phyloP scores from a whole-genome alignment of 495 filamentous ascomycete genomes.

The Sordaria brevicollis region DNA sequence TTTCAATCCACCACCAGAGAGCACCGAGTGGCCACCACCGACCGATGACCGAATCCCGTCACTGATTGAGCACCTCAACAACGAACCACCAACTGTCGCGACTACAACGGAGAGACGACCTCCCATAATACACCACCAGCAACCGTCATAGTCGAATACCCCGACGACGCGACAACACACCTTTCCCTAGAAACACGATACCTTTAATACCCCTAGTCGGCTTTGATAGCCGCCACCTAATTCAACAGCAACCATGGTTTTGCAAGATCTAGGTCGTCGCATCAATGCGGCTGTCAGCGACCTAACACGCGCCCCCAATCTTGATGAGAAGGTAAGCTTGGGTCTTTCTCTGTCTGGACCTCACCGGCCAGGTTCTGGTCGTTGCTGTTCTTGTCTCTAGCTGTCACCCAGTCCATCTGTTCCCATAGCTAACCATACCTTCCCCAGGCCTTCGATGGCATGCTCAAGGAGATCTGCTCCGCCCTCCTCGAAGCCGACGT shows the following conservation, averaged over 20 bases:
- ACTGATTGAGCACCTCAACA: neutral
- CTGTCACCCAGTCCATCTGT: neutral
- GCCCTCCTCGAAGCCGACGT: conserved; percentile 93
- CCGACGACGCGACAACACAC: neutral
- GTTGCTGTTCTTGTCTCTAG: neutral
- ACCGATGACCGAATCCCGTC: neutral
- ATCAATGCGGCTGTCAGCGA: conserved; percentile 95
- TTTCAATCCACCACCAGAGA: neutral
- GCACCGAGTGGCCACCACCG: neutral
- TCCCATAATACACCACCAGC: neutral
- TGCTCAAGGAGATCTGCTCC: conserved; percentile 94
- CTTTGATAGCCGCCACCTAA: neutral
- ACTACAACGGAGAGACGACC: neutral
- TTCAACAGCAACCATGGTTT: conserved; percentile 66
- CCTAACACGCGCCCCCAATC: conserved; percentile 78
- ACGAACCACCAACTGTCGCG: neutral
- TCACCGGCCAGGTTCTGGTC: neutral
- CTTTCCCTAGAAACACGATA: neutral
- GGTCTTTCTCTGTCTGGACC: neutral
- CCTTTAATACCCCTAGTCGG: neutral
- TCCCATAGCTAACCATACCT: conserved; percentile 1
- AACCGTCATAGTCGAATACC: neutral
- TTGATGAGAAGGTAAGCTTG: conserved; percentile 80
- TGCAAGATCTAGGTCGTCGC: conserved; percentile 96
- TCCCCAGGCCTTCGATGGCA: conserved; percentile 80